Base-by-base conservation (phyloP, 768 basidiomycete genomes). In the Psilocybe cyanescens region DNA sequence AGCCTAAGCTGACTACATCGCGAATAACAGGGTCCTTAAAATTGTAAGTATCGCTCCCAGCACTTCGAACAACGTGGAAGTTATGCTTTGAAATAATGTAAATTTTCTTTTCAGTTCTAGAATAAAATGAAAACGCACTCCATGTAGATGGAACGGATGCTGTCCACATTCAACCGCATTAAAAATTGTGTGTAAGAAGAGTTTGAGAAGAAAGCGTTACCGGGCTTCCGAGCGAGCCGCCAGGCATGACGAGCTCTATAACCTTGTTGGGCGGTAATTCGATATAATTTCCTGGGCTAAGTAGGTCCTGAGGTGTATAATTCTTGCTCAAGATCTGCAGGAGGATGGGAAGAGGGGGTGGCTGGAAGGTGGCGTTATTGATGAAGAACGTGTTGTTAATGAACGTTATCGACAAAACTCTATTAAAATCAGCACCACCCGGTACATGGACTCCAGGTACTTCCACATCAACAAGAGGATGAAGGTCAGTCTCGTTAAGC, bases 11-110 rank as follows among this genome's bases (percentile, higher is more conserved):
- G 19, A 78, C 77, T 2, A 78, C 77, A 59, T 80, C 79, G 16
- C 79, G 72, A 39, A 68, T 69, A 41, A 74, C 80, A 0, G 88
- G 88, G 67, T 87, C 86, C 37, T 61, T 68, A 30, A 75, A 80
- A 64, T 83, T 83, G 59, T 76, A 75, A 8, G 49, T 60, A 2
- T 67, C 58, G 48, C 67, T 77, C 9, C 78, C 77, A 2, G 79
- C 78, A 55, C 75, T 79, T 33, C 79, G 74, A 24, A 83, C 71
- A 17, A 82, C 81, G 53, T 69, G 68, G 64, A 78, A 78, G 30
- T 69, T 62, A 59, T 78, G 75, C 75, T 78, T 9, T 24, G 24
- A 24, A 24, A 24, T 24, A 24, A 2, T 2, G 2, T 24, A 24
- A 24, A 24, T 24, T 24, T 19, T 24, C 24, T 24, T 24, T 2